Evolutionary conservation across 306 rosid genomes (phyloP).

Genomic region (Clitoria ternatea): DNA sequence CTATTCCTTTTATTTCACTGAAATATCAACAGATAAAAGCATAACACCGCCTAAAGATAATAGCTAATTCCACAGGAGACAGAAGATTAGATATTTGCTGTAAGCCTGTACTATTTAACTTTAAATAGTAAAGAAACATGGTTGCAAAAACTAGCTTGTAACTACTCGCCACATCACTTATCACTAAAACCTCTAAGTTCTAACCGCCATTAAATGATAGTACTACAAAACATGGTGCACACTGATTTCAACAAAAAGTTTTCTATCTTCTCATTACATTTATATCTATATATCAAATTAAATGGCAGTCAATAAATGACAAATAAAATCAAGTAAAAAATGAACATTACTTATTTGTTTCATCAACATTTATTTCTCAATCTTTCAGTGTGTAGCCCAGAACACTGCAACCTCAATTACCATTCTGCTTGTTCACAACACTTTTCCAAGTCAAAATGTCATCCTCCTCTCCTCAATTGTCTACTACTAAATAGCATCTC

Average conservation of each 20-base stretch:
- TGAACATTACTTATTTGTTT: background rate
- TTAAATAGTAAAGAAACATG: background rate
- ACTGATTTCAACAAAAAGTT: background rate
- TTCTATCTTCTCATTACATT: background rate
- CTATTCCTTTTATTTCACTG: background rate
- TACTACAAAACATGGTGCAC: background rate
- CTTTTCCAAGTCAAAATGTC: background rate
- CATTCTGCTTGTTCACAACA: background rate
- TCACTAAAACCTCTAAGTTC: background rate
- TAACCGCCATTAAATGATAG: background rate
- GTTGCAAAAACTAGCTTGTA: background rate
- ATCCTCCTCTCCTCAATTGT: background rate
- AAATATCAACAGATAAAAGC: background rate
- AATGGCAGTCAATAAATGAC: background rate
- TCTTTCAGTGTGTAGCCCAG: background rate
- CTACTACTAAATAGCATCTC: background rate
- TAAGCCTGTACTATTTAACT: background rate
- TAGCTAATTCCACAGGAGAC: background rate
- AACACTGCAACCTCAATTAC: background rate
- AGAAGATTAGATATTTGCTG: background rate
- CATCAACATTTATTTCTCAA: background rate
- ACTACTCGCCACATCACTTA: background rate
- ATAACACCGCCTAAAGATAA: background rate
- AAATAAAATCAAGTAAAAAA: background rate
- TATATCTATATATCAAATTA: background rate